A percentile compares a stretch with the other conserved stretches of the same genome.
These are phyloP conservation scores for Mortierella sp. DNA, from an alignment of 371 early-diverging fungal species.

Conservation along the genomic window DNA sequence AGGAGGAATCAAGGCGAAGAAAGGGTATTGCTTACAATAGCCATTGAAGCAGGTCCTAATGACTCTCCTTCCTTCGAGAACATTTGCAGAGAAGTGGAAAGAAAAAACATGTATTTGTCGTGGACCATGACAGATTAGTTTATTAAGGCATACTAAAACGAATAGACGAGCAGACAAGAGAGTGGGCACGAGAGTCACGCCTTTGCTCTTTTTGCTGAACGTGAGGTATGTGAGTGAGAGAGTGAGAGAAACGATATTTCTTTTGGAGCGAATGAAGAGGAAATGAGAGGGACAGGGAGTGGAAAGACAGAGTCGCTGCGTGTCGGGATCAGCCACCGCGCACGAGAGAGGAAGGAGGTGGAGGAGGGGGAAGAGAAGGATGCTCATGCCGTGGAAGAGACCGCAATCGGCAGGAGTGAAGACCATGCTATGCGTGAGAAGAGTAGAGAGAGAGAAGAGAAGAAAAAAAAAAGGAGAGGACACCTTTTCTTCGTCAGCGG, in stretches of 20 bases:
- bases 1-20: too few relatives aligned
- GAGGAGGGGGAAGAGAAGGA: neutral
- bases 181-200: neutral
- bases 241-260: neutral
- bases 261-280: neutral
- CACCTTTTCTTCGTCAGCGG: too few relatives aligned
- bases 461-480: conserved; percentile 2
- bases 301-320: neutral
- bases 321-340: neutral
- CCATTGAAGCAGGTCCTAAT: too few relatives aligned
- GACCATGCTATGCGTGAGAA: neutral
- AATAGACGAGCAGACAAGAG: neutral
- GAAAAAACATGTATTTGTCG: neutral
- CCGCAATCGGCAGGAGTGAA: neutral
- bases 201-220: neutral
- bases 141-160: neutral
- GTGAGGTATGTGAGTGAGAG: neutral
- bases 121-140: neutral
- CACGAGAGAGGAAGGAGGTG: neutral
- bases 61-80: too few relatives aligned
- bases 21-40: too few relatives aligned
- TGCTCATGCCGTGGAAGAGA: too few relatives aligned
- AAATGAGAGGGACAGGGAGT: neutral
- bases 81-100: neutral
- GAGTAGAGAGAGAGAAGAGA: neutral